A percentile compares a stretch with the other conserved stretches of the same genome.
Evolutionary conservation across 495 filamentous ascomycete species (phyloP).

Genomic region (Hyaloscypha finlandica): DNA sequence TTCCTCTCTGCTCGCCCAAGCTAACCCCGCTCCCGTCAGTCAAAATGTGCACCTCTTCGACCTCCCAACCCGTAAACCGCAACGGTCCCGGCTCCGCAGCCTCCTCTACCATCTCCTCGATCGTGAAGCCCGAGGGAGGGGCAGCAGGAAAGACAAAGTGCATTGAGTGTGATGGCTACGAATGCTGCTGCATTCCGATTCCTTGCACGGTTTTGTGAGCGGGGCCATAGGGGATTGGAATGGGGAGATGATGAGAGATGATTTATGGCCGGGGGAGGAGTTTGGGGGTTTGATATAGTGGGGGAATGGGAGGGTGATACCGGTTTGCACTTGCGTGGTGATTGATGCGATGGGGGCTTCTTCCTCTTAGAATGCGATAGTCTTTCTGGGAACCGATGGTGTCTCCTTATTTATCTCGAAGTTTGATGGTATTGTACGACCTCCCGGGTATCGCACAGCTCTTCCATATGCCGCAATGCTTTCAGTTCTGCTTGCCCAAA

Average conservation of each 20-base stretch:
- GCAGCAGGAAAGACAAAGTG: constrained; percentile 44
- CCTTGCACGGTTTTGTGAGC: constrained; percentile 44
- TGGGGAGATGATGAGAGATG: neutral
- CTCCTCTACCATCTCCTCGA: constrained; percentile 41
- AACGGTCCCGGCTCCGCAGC: constrained; percentile 45
- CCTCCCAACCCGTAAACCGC: constrained; percentile 24
- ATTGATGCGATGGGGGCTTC: no score
- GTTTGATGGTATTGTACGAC: neutral
- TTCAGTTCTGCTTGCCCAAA: neutral
- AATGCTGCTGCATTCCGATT: constrained; percentile 50
- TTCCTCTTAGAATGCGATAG: no score
- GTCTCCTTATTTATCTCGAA: no score
- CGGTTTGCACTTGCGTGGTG: neutral
- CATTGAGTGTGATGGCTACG: constrained; percentile 46
- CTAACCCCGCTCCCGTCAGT: neutral
- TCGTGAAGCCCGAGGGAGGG: constrained; percentile 42
- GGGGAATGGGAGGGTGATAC: neutral
- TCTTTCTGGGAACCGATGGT: neutral
- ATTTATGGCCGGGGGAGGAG: neutral
- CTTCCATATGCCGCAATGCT: neutral
- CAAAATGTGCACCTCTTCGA: constrained; percentile 27
- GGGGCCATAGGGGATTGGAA: neutral
- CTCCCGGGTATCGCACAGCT: neutral
- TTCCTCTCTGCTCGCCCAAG: no score
- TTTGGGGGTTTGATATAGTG: neutral